These are phyloP conservation scores for Blastobotrys robertii DNA, from an alignment of 805 yeast species.

Conservation along the genomic window DNA sequence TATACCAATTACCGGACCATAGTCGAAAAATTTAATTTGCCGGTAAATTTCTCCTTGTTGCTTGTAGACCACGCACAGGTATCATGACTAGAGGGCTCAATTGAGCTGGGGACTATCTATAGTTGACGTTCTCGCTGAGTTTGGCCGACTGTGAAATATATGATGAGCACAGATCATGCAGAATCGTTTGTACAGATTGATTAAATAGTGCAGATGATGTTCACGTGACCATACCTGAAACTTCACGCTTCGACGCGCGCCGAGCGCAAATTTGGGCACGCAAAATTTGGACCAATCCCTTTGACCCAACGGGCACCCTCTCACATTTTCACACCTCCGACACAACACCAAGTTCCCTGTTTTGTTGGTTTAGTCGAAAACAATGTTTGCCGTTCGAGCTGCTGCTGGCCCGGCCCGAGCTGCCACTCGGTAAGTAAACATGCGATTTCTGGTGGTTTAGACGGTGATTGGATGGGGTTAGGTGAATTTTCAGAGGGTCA, in stretches of 20 bases:
- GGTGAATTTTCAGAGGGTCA: not conserved
- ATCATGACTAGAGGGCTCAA: too few relatives aligned
- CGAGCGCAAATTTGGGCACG: constrained; percentile 1
- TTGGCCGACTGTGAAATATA: too few relatives aligned
- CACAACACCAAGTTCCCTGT: not conserved
- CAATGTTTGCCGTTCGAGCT: constrained; percentile 23
- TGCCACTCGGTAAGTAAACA: constrained; percentile 17
- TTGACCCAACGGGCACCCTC: constrained; percentile 1
- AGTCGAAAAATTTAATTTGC: too few relatives aligned
- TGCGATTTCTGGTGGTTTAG: constrained; percentile 1
- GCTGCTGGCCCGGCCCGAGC: constrained; percentile 20
- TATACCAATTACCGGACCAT: too few relatives aligned
- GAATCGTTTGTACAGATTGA: too few relatives aligned
- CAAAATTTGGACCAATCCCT: constrained; percentile 1
- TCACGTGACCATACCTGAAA: too few relatives aligned
- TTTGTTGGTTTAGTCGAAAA: not conserved
- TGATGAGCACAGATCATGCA: too few relatives aligned
- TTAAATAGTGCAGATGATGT: not conserved
- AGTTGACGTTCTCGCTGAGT: too few relatives aligned
- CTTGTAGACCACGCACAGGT: too few relatives aligned
- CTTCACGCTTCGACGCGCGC: not conserved
- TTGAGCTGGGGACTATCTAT: too few relatives aligned
- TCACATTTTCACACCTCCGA: not conserved
- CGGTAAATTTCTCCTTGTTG: too few relatives aligned
- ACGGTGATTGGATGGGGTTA: constrained; percentile 4